Conservation (phyloP, 345 rosid species). For the Camelina neglecta region DNA sequence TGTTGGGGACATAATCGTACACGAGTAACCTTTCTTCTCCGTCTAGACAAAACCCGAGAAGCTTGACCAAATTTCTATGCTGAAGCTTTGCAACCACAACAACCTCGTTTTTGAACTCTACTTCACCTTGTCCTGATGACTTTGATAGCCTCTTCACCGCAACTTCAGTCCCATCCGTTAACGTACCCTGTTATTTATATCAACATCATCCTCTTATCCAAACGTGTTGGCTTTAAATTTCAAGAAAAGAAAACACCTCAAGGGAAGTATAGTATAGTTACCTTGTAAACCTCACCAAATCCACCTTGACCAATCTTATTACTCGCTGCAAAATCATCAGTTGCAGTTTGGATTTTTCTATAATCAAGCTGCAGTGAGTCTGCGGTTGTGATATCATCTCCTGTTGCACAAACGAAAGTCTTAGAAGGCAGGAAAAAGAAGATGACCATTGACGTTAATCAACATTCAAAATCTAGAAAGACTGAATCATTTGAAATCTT, state of each 20-base stretch:
- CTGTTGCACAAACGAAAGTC: too few species aligned
- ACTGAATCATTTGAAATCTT: too few species aligned
- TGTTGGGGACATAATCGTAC: too few species aligned
- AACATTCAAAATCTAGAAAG: too few species aligned
- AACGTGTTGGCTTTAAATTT: too few species aligned
- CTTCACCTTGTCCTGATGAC: constrained; percentile 53
- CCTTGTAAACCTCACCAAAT: constrained; percentile 72
- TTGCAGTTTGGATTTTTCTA: constrained; percentile 50
- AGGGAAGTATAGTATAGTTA: constrained; percentile 3
- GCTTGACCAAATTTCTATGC: constrained; percentile 56
- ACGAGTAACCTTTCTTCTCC: too few species aligned
- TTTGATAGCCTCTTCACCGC: constrained; percentile 53
- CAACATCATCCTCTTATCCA: too few species aligned
- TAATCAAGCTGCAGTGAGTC: constrained; percentile 57
- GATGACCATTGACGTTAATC: too few species aligned
- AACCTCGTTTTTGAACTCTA: constrained; percentile 56
- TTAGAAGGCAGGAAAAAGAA: too few species aligned
- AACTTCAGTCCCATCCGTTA: constrained; percentile 44
- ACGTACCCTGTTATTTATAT: constrained; percentile 20
- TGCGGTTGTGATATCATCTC: neutral
- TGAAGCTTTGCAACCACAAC: constrained; percentile 54
- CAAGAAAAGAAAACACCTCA: too few species aligned
- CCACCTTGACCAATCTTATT: constrained; percentile 75
- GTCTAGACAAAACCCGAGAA: constrained; percentile 19
- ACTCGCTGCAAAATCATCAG: constrained; percentile 48